Evolutionary conservation across 306 rosid genomes (phyloP).

Genomic region (Prinsepia uniflora): DNA sequence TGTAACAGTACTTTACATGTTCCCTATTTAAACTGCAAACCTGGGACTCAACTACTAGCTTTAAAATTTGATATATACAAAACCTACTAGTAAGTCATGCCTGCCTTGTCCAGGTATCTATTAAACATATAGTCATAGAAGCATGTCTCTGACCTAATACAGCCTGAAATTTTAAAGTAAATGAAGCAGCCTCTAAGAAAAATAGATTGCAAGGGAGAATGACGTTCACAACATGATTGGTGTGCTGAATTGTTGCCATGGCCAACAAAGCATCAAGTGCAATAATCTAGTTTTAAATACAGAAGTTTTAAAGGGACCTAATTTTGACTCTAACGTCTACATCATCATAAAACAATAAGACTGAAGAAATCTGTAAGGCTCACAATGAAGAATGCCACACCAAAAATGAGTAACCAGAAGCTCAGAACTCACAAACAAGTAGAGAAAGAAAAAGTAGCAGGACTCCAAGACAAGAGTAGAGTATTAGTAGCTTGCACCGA

Average conservation of each 20-base stretch:
- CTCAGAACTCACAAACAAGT: slow-evolving; percentile 64
- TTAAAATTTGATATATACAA: not conserved
- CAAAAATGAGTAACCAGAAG: slow-evolving; percentile 14
- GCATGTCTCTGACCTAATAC: not conserved
- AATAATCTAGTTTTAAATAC: not conserved
- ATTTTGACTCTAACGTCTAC: not conserved
- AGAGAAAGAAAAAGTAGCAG: slow-evolving; percentile 77
- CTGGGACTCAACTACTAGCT: not conserved
- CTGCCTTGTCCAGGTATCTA: not conserved
- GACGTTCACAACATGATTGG: not conserved
- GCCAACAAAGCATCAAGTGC: not conserved
- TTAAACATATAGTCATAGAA: not conserved
- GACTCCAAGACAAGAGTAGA: slow-evolving; percentile 91
- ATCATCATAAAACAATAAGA: not conserved
- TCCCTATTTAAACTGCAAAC: not conserved
- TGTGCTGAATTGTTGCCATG: not conserved
- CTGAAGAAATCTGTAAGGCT: not conserved
- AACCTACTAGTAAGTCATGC: not conserved
- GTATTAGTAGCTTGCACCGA: slow-evolving; percentile 85
- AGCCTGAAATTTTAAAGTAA: not conserved
- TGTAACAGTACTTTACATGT: not conserved
- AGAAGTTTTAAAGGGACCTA: not conserved
- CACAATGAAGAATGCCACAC: not conserved
- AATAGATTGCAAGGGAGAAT: not conserved
- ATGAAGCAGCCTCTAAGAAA: not conserved